Evolutionary conservation across 345 rosid species (phyloP).

Genomic region (Eucalyptus caleyi): DNA sequence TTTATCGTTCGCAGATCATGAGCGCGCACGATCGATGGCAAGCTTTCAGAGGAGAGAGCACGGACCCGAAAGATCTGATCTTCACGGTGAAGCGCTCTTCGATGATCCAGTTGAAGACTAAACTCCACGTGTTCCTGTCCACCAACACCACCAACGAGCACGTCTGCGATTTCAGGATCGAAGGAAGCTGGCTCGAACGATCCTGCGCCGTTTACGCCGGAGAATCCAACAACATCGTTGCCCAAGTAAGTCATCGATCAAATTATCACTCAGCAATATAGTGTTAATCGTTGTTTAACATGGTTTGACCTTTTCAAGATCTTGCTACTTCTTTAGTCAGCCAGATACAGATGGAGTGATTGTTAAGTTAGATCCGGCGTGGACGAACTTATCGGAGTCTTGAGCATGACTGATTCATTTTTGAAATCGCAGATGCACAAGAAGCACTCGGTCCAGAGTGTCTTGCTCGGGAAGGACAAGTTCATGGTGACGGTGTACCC

Average conservation of each 20-base stretch:
- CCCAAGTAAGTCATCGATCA: conserved; percentile 13
- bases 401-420: not conserved
- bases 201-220: conserved; percentile 40
- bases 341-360: not conserved
- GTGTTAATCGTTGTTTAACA: not conserved
- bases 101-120: conserved; percentile 19
- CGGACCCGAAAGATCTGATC: conserved; percentile 23
- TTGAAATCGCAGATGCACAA: conserved; percentile 23
- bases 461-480: conserved; percentile 21
- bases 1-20: conserved; percentile 6
- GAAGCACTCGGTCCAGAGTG: conserved; percentile 16
- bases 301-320: not conserved
- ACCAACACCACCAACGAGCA: conserved; percentile 15
- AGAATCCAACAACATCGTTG: conserved; percentile 26
- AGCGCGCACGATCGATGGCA: conserved; percentile 38
- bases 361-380: not conserved
- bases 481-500: conserved; percentile 29
- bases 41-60: conserved; percentile 49
- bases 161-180: conserved; percentile 32
- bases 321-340: not conserved
- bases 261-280: not conserved
- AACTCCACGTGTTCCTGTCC: conserved; percentile 41
- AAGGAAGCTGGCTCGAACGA: conserved; percentile 20
- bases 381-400: not conserved
- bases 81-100: conserved; percentile 36